These are phyloP conservation scores for Cryphonectria carpinicola DNA, from an alignment of 2,329 filamentous ascomycete genomes.

Conservation along the genomic window DNA sequence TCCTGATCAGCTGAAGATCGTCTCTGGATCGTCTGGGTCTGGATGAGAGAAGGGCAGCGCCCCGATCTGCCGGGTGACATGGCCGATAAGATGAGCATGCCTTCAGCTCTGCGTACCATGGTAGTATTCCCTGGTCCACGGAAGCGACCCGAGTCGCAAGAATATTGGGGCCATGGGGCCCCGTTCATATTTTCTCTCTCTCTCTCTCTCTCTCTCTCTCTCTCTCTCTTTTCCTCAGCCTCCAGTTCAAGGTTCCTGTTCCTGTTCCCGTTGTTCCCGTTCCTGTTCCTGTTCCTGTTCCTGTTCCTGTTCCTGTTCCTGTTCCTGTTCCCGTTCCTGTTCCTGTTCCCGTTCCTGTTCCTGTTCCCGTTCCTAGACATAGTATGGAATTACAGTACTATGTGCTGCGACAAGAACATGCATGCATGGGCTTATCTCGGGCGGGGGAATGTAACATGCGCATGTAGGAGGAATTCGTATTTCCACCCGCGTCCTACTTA, in stretches of 20 bases:
- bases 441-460: neutral
- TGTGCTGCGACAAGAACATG: neutral
- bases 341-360: neutral
- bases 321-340: neutral
- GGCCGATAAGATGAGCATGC: neutral
- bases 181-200: neutral
- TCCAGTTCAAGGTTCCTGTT: neutral
- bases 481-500: neutral
- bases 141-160: slow-evolving; percentile 3
- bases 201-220: too few species aligned
- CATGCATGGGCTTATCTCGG: neutral
- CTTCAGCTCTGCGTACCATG: neutral
- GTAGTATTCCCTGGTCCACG: neutral
- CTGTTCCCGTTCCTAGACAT: neutral
- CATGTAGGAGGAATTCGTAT: neutral
- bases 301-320: neutral
- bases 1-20: neutral
- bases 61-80: neutral
- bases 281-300: neutral
- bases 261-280: neutral
- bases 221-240: neutral
- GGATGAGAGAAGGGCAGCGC: neutral
- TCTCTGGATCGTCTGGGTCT: neutral
- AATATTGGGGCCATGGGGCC: neutral
- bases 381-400: neutral